Percentiles rank a stretch among this genome's conserved stretches.
phyloP scores from a whole-genome alignment of 1,139 yeast species.

The Martiniozyma asiatica region DNA sequence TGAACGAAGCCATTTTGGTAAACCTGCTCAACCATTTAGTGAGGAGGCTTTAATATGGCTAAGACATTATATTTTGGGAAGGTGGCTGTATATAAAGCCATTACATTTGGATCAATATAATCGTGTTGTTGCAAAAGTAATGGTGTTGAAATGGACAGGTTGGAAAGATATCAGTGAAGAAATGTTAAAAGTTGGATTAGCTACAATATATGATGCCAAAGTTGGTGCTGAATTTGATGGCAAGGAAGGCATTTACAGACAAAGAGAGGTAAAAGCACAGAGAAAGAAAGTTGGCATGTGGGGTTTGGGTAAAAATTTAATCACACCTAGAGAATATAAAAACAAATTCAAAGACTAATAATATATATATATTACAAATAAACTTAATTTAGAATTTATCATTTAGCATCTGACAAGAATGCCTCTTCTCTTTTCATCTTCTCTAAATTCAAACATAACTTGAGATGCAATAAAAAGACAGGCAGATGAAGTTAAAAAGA shows the following conservation, averaged over 20 bases:
- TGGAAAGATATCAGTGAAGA: conserved; percentile 73
- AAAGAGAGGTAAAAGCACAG: conserved; percentile 50
- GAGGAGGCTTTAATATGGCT: conserved; percentile 81
- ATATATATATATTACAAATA: background rate
- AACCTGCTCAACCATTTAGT: conserved; percentile 80
- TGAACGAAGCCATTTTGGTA: conserved; percentile 89
- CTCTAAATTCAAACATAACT: conserved; percentile 90
- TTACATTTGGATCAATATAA: conserved; percentile 78
- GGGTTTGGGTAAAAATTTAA: conserved; percentile 36
- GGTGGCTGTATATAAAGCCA: conserved; percentile 63
- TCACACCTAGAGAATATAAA: conserved; percentile 80
- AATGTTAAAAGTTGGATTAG: conserved; percentile 76
- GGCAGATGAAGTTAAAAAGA: conserved; percentile 50
- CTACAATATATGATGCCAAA: conserved; percentile 77
- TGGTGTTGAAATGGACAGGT: conserved; percentile 65
- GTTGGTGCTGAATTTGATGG: conserved; percentile 80
- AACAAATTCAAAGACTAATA: conserved; percentile 19
- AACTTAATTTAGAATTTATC: background rate
- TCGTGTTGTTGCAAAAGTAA: conserved; percentile 75
- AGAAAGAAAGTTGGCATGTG: conserved; percentile 56
- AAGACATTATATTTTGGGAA: conserved; percentile 47
- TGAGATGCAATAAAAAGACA: conserved; percentile 78
- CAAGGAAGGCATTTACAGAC: conserved; percentile 45
- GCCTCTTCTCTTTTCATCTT: conserved; percentile 73
- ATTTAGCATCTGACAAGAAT: conserved; percentile 63